Evolutionary conservation across 2,329 filamentous ascomycete species (phyloP), one percentile per base, ranked within the genome.

Genomic region (Teratosphaeria viscida): DNA sequence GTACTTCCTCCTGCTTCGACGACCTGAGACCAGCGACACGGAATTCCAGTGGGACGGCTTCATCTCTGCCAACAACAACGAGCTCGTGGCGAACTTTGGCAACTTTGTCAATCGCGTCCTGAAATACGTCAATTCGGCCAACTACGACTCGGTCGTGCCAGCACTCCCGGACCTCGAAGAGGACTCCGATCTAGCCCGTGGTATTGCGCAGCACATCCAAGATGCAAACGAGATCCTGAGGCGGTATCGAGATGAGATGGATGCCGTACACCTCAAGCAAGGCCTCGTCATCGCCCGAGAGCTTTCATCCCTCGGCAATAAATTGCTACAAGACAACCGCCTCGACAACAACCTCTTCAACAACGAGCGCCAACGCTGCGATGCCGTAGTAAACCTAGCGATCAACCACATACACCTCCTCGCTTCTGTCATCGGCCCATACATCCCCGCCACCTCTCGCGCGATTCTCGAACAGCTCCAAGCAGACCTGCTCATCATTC

Each of bases 41-140:
- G 89, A 96, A 70, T 96, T 96, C 73, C 88, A 92, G 72, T 96
- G 91, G 91, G 83, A 83, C 60, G 82, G 86, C 54, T 95, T 96
- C 75, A 87, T 94, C 63, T 82, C 85, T 39, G 81, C 83, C 66
- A 96, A 96, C 80, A 96, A 96, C 79, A 91, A 88, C 70, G 89
- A 94, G 71, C 82, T 96, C n/a, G 79, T 88, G 56, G 86, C 86
- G 73, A 88, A 88, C 73, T 78, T 89, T 49, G 86, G 86, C 57
- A 81, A 81, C 71, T 79, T 81, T 55, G 77, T 80, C 60, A 80
- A 80, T 67, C 76, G 79, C 39, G 75, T 89, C 34, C 81, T 85
- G 64, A 88, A 88, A 66, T 79, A 87, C 60, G 85, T 87, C 73
- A 81, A 87, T 67, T 91, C 90, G 73, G 68, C 66, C 60, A 56